Evolutionary conservation across 2,329 filamentous ascomycete species (phyloP), one percentile per base, ranked within the genome.

Genomic region (Alternaria sp.): DNA sequence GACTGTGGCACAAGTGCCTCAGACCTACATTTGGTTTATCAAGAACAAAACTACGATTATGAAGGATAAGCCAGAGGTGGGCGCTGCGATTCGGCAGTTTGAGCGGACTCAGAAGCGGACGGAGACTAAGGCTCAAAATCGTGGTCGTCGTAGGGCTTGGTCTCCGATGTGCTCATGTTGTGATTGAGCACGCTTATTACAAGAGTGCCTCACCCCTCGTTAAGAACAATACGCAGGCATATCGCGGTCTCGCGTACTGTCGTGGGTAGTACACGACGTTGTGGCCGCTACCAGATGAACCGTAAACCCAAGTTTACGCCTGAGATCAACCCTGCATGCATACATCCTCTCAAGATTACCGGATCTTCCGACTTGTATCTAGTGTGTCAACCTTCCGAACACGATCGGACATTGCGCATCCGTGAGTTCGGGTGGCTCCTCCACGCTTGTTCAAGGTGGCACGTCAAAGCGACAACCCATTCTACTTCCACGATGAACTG

Each of bases 31-130:
- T 1, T 40, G 36, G 36, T 40, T 0, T 0, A 0, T 40, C 36
- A 40, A 40, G 6, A 8, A 7, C 30, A 7, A 15, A 4, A 40
- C 36, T 0, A 40, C 2, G 1, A 40, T 40, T 40, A 0, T 0
- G 0, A 40, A 6, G 36, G 36, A 40, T 3, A 40, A 40, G 2
- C 15, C 36, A 2, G 15, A 40, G 1, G 0, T 40, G 2, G 36
- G 36, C 0, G 36, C 36, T 1, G 36, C 36, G 0, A 40, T 40
- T 40, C 36, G 36, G 1, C 36, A 40, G 36, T 3, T 17, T 17
- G 36, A 40, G 36, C 15, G n/a, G n/a, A 40, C 36, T 40, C 36
- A 40, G 9, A 40, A 40, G 4, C 32, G 8, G 1, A 36, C 32
- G 1, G 0, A 36, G 32, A n/a, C 32, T 5, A 40, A 40, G 36